Base-by-base conservation (phyloP, 192 early-diverging fungal species). In the Rhizophagus sp. region DNA sequence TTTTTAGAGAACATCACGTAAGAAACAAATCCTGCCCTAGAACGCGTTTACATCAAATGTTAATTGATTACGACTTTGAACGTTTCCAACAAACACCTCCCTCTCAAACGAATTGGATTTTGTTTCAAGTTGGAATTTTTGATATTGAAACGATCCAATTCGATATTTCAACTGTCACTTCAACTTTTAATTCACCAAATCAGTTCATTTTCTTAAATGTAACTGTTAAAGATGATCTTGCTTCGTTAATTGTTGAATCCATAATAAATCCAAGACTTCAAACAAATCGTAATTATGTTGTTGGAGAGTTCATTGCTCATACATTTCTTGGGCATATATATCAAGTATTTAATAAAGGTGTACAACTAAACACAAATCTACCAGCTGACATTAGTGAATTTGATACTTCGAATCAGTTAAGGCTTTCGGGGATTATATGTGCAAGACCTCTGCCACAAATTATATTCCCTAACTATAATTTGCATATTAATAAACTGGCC, bases 171-270 rank as follows among this genome's bases (percentile, higher is more conserved):
- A 69, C 67, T 41, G 36, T 69, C 1, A 69, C 67, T 2, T 39
- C 67, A 10, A 22, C 67, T 39, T 69, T 69, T 2, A 69, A 69
- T 36, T 39, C 33, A 10, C 67, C 67, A n/a, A 69, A 39, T 69
- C 67, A 69, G 19, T 69, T 39, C 36, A 69, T 69, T 9, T 69
- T 69, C 19, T 10, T 69, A 22, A 69, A 69, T 69, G 67, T 69
- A 22, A 39, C 67, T 1, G 67, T 69, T 7, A 69, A 69, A 69
- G 22, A 22, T 41, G 67, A 69, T 41, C n/a, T 69, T n/a, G 67
- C 67, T 19, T 5, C 19, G 17, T 9, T 69, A 39, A 41, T 69
- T 22, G 36, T 19, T 41, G 67, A 69, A 24, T 22, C 67, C 8
- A 41, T 69, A 39, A 36, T 24, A 33, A 69, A 33, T n/a, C 30